Conservation (phyloP, 2,329 filamentous ascomycete species). For the Colletotrichum falcatum region DNA sequence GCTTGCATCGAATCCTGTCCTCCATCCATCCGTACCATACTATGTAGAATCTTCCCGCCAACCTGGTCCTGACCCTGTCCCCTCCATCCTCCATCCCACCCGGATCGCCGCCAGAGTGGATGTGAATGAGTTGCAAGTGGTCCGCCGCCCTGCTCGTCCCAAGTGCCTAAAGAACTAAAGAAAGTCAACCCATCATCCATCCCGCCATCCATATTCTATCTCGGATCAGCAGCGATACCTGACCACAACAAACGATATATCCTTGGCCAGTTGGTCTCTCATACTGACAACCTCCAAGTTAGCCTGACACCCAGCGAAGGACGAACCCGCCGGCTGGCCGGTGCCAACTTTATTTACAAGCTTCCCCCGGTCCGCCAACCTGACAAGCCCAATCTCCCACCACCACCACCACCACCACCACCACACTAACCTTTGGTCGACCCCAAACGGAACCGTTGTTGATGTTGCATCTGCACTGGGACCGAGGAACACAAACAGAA, state of each 20-base stretch:
- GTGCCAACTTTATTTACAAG: conserved; percentile 38
- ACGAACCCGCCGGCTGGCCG: conserved; percentile 32
- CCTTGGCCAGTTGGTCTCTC: too few species aligned
- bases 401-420: not conserved
- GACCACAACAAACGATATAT: too few species aligned
- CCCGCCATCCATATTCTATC: not conserved
- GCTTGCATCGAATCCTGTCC: not conserved
- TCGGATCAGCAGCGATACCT: not conserved
- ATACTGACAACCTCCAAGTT: too few species aligned
- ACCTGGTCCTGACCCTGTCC: conserved; percentile 8
- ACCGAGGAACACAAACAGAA: not conserved
- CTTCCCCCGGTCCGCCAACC: conserved; percentile 9
- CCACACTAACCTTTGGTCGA: not conserved
- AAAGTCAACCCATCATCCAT: conserved; percentile 9
- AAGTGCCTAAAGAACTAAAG: conserved; percentile 7
- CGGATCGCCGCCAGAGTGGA: not conserved
- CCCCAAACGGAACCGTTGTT: not conserved
- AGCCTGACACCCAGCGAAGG: conserved; percentile 20
- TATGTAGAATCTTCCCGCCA: conserved; percentile 5
- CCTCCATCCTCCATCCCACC: not conserved
- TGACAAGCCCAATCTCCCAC: conserved; percentile 12
- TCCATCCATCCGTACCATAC: not conserved
- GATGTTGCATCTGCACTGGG: conserved; percentile 8
- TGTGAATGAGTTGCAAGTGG: not conserved
- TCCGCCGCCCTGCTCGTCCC: conserved; percentile 9